Percentiles rank a stretch among this genome's conserved stretches.
Evolutionary conservation across 176 grass and related monocot species (phyloP).

Genomic region (Puccinellia tenuiflora): DNA sequence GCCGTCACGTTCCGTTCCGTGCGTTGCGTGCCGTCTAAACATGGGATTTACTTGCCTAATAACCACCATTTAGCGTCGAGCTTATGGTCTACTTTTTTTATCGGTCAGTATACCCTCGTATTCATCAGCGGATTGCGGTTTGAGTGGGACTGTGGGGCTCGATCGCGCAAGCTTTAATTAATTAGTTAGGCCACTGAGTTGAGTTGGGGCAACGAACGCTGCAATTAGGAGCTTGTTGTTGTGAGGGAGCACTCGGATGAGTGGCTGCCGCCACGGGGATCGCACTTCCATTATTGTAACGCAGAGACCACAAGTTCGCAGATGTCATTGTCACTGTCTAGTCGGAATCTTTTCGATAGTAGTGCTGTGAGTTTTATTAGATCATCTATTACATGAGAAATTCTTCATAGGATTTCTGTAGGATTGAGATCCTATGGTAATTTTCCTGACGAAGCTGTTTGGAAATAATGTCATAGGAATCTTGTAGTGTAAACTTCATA

Average conservation of each 20-base stretch:
- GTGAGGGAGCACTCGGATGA: neutral
- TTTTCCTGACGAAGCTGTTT: too few relatives aligned
- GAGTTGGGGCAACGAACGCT: neutral
- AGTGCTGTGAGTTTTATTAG: neutral
- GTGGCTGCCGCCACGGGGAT: neutral
- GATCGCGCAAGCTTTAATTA: neutral
- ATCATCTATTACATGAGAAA: neutral
- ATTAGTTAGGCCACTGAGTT: neutral
- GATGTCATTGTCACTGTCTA: conserved; percentile 8
- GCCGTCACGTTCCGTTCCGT: neutral
- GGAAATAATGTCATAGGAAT: too few relatives aligned
- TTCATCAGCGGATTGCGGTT: neutral
- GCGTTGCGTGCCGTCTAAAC: conserved; percentile 10
- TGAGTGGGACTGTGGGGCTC: neutral
- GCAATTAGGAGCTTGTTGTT: neutral
- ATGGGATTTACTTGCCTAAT: neutral
- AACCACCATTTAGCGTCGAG: neutral
- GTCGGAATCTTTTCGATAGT: neutral
- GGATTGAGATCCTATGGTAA: too few relatives aligned
- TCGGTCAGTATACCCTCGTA: neutral
- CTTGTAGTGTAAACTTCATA: too few relatives aligned
- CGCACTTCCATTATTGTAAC: neutral
- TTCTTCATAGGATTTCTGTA: too few relatives aligned
- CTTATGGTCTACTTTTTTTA: neutral
- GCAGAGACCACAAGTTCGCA: neutral